Base-by-base conservation (phyloP, 345 rosid genomes). In the Linum tenue region DNA sequence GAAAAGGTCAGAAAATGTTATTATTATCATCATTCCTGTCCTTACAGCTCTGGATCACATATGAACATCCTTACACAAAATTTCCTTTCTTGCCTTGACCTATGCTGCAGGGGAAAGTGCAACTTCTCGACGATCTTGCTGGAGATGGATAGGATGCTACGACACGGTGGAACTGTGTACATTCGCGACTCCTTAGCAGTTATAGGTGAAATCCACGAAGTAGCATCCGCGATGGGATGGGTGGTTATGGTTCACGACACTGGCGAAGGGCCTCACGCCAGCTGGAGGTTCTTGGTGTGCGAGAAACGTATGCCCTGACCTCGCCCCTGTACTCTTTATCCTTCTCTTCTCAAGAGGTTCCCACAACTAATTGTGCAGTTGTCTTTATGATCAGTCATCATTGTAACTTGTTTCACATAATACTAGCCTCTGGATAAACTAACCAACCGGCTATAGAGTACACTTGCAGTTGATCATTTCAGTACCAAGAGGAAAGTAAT, bases 131-230 rank as follows among this genome's bases (percentile, higher is more conserved):
- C 61, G 42, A 80, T 87, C 62, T 75, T 87, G 82, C 66, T 85
- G 43, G 88, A 83, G 78, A 87, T 87, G 87, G 85, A 83, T 50
- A 69, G 86, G 48, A 85, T 85, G 71, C 68, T 85, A 3, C 77
- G 90, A 76, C 86, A 80, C 0, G 84, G 81, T 50, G 88, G 87
- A 37, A 68, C 10, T 11, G 94, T 73, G 31, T 85, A 80, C 76
- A 76, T 83, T 67, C 74, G 83, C 60, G 94, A 85, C 55, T 64
- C 81, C 0, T 55, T 80, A 69, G 66, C 82, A 43, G 64, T 87
- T 31, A 79, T 83, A 72, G 77, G 62, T 31, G 79, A 85, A 63
- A 83, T 85, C 64, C 67, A 77, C 55, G 77, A 79, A 69, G 12
- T 70, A 40, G 82, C 86, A 56, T 69, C 48, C 37, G 88, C 86